phyloP scores from a whole-genome alignment of 202 grass and related monocot species.

The Digitaria exilis region DNA sequence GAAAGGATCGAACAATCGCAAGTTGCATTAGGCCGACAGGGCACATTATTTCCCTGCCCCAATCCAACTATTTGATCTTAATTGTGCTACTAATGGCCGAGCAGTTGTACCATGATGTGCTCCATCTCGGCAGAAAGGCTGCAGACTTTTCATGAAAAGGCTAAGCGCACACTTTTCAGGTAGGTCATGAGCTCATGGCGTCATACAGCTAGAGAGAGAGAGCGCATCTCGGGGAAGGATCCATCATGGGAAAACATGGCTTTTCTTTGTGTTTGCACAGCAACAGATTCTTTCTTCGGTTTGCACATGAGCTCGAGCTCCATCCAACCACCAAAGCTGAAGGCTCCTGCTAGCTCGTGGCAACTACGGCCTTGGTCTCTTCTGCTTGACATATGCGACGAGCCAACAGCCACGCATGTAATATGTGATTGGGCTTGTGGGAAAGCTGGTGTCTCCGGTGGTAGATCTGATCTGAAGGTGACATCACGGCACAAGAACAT shows the following conservation, averaged over 20 bases:
- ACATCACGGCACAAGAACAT: constrained; percentile 4
- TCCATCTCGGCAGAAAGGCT: constrained; percentile 21
- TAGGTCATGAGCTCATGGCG: constrained; percentile 19
- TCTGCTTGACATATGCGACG: constrained; percentile 27
- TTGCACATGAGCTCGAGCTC: constrained; percentile 15
- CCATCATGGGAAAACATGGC: constrained; percentile 33
- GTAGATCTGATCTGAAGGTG: constrained; percentile 43
- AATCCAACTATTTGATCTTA: constrained; percentile 43
- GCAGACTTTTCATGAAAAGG: constrained; percentile 36
- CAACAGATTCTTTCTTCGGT: constrained; percentile 16
- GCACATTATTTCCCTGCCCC: constrained; percentile 24
- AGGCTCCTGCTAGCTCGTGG: constrained; percentile 28
- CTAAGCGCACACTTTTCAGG: constrained; percentile 26
- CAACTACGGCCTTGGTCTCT: constrained; percentile 32
- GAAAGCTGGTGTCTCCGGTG: constrained; percentile 9
- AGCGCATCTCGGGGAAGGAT: constrained; percentile 27
- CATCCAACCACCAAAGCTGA: constrained; percentile 26
- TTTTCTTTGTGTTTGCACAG: constrained; percentile 11
- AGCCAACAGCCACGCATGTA: neutral
- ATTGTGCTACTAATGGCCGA: constrained; percentile 28
- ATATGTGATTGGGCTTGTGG: neutral
- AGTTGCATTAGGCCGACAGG: constrained; percentile 3
- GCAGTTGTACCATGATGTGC: constrained; percentile 28
- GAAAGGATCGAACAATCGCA: neutral
- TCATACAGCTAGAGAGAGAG: constrained; percentile 15